Evolutionary conservation across 441 rosid genomes (phyloP).

Genomic region (Syzygium malaccense): DNA sequence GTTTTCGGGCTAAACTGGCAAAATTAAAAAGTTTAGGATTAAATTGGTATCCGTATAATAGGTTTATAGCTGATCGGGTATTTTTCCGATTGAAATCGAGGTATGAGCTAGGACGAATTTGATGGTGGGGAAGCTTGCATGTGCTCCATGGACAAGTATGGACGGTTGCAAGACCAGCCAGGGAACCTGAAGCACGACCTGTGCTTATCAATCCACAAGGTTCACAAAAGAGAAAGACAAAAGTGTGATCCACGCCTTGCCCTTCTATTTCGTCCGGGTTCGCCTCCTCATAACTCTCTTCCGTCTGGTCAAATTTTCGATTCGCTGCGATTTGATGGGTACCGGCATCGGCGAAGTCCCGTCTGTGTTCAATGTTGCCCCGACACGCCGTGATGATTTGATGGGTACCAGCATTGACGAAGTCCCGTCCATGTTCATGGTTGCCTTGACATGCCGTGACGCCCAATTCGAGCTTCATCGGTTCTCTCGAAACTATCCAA

Average conservation of each 20-base stretch:
- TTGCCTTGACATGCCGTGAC: rapidly evolving
- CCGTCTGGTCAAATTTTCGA: background rate
- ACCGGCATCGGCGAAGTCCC: rapidly evolving
- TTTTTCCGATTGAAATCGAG: background rate
- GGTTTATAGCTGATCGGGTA: background rate
- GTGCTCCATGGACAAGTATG: background rate
- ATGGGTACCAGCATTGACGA: background rate
- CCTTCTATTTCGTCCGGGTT: background rate
- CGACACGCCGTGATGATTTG: background rate
- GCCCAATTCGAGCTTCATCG: background rate
- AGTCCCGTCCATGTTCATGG: background rate
- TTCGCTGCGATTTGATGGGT: background rate
- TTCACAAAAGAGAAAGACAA: background rate
- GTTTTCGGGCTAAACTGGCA: background rate
- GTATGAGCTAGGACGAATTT: too few species aligned
- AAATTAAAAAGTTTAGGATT: rapidly evolving
- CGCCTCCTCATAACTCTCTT: background rate
- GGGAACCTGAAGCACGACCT: background rate
- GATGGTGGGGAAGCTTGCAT: background rate
- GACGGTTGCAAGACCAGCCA: background rate
- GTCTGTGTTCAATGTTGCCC: rapidly evolving
- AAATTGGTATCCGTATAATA: background rate
- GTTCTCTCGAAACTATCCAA: background rate
- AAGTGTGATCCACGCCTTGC: background rate
- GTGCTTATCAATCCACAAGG: background rate